Evolutionary conservation across 176 grass and related monocot species (phyloP).

Genomic region (Musa acuminata): DNA sequence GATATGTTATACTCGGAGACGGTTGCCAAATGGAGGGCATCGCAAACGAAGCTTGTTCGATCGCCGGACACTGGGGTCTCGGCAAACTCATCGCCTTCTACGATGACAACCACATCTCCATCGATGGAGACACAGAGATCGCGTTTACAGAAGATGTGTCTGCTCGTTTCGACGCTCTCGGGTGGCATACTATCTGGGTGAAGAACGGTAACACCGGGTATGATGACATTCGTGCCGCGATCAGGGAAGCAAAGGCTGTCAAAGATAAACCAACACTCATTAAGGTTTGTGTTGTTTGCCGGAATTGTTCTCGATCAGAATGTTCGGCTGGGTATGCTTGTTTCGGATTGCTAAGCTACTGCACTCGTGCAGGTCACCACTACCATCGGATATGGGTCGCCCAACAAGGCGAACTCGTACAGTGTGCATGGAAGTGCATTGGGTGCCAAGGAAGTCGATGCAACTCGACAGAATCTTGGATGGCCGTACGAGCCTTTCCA

Average conservation of each 20-base stretch:
- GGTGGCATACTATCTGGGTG: conserved; percentile 73
- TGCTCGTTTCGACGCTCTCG: conserved; percentile 16
- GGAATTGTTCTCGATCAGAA: background rate
- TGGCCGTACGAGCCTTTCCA: conserved; percentile 89
- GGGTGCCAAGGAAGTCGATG: conserved; percentile 73
- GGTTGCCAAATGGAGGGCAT: conserved; percentile 25
- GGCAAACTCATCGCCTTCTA: conserved; percentile 52
- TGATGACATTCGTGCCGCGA: conserved; percentile 78
- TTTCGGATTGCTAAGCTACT: background rate
- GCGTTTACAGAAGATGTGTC: conserved; percentile 23
- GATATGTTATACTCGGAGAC: conserved; percentile 44
- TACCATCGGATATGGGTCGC: conserved; percentile 90
- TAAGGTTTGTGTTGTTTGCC: conserved; percentile 44
- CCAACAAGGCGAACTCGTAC: conserved; percentile 91
- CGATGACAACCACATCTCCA: conserved; percentile 27
- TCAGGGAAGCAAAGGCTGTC: conserved; percentile 76
- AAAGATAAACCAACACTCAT: conserved; percentile 83
- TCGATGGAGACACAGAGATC: conserved; percentile 23
- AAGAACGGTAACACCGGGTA: conserved; percentile 87
- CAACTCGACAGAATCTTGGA: conserved; percentile 69
- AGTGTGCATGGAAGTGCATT: conserved; percentile 85
- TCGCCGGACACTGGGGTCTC: conserved; percentile 89
- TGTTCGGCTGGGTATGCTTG: background rate
- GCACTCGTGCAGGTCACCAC: conserved; percentile 58
- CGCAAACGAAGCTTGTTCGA: conserved; percentile 57